These are phyloP conservation scores for Gymnopus androsaceus DNA, from an alignment of 1,284 basidiomycete species.

Conservation along the genomic window DNA sequence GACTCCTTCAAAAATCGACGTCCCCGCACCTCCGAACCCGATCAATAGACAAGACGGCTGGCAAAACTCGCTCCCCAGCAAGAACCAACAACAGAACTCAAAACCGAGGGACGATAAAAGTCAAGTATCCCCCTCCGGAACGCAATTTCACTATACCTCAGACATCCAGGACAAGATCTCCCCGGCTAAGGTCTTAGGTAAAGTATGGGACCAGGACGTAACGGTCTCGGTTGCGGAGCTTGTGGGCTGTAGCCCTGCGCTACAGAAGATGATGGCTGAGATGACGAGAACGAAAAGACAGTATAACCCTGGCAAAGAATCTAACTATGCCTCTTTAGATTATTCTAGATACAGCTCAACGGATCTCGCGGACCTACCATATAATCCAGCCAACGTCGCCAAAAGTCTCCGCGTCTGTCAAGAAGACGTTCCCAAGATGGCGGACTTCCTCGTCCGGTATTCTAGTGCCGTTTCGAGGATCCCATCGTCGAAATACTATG, in stretches of 20 bases:
- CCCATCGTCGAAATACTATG: neutral
- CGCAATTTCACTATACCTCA: conserved; percentile 3
- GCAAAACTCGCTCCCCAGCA: neutral
- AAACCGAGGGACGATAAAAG: neutral
- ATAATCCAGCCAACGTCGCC: neutral
- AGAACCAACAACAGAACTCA: neutral
- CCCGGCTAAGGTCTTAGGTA: neutral
- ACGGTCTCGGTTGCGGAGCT: conserved; percentile 5
- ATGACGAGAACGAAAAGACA: neutral
- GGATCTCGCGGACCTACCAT: neutral
- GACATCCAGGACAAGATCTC: conserved; percentile 4
- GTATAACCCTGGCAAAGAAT: neutral
- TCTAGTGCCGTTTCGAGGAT: neutral
- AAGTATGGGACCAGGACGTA: neutral
- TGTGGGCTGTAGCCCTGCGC: neutral
- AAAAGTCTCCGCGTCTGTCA: neutral
- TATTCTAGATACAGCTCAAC: no score
- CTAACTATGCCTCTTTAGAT: neutral
- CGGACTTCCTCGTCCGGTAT: neutral
- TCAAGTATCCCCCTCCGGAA: conserved; percentile 5
- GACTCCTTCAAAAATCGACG: neutral
- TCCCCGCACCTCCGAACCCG: conserved; percentile 10
- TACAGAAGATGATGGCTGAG: conserved; percentile 6
- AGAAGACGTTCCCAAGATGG: neutral
- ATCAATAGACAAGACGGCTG: conserved; percentile 13